phyloP scores from a whole-genome alignment of 257 asterid genomes.

The Nicotiana knightiana region DNA sequence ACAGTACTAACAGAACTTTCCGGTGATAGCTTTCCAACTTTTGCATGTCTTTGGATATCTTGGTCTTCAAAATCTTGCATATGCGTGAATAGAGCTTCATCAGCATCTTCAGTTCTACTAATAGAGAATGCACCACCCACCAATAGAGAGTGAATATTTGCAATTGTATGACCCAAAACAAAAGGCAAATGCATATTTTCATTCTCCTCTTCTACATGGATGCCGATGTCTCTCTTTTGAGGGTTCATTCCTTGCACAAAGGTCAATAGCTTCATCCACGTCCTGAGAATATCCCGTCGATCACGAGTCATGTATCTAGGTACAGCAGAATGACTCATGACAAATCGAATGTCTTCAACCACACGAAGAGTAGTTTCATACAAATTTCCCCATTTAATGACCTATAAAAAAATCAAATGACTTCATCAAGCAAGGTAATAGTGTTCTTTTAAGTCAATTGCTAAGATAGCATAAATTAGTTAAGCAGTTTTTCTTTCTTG shows the following conservation, averaged over 20 bases:
- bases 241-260: constrained; percentile 95
- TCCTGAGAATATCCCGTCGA: constrained; percentile 64
- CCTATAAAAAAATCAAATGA: constrained; percentile 47
- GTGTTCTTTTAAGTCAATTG: not conserved
- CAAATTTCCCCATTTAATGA: constrained; percentile 65
- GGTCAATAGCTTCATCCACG: constrained; percentile 81
- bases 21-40: constrained; percentile 88
- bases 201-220: constrained; percentile 77
- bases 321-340: constrained; percentile 84
- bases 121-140: constrained; percentile 79
- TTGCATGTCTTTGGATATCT: constrained; percentile 74
- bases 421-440: constrained; percentile 6
- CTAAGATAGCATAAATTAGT: not conserved
- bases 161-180: constrained; percentile 60
- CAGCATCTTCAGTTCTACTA: constrained; percentile 29
- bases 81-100: constrained; percentile 29
- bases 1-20: constrained; percentile 68
- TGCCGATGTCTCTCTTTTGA: constrained; percentile 83
- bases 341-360: constrained; percentile 81
- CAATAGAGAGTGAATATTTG: constrained; percentile 67
- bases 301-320: constrained; percentile 59
- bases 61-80: constrained; percentile 64
- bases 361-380: constrained; percentile 76
- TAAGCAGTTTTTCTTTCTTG: too few species aligned
- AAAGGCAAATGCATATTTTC: constrained; percentile 76